Percentiles rank a stretch among this genome's conserved stretches.
phyloP scores from a whole-genome alignment of 2,329 filamentous ascomycete species.

The Mycogone perniciosa region DNA sequence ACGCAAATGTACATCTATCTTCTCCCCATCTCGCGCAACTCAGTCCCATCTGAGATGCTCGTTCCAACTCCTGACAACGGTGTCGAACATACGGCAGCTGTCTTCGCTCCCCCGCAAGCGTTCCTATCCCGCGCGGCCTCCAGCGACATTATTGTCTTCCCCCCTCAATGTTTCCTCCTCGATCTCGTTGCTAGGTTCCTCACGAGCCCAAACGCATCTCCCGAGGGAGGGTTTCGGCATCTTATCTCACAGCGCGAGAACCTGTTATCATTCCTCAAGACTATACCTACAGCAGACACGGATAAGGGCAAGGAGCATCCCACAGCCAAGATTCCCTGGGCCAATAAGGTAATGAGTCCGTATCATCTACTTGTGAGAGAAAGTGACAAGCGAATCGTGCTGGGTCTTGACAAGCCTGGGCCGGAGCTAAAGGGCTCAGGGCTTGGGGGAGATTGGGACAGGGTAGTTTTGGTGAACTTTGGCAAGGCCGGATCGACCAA shows the following conservation, averaged over 20 bases:
- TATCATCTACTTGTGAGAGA: slow-evolving; percentile 38
- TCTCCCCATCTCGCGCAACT: slow-evolving; percentile 51
- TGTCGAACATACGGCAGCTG: slow-evolving; percentile 62
- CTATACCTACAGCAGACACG: slow-evolving; percentile 36
- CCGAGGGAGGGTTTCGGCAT: slow-evolving; percentile 23
- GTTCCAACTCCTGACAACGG: slow-evolving; percentile 68
- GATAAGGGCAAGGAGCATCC: slow-evolving; percentile 33
- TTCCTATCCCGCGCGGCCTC: slow-evolving; percentile 62
- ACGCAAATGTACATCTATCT: slow-evolving; percentile 98
- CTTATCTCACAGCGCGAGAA: slow-evolving; percentile 44
- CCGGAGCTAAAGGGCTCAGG: slow-evolving; percentile 43
- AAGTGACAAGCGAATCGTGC: slow-evolving; percentile 41
- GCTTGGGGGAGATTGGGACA: slow-evolving; percentile 50
- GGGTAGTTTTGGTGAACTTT: slow-evolving; percentile 53
- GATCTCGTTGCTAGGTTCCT: slow-evolving; percentile 51
- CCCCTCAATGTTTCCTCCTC: slow-evolving; percentile 77
- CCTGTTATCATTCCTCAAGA: slow-evolving; percentile 48
- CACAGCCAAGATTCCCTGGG: slow-evolving; percentile 47
- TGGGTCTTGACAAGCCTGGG: slow-evolving; percentile 53
- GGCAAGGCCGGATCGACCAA: slow-evolving; percentile 43
- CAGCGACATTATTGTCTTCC: slow-evolving; percentile 76
- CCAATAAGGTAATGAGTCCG: slow-evolving; percentile 57
- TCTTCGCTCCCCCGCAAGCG: slow-evolving; percentile 61
- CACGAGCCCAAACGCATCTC: slow-evolving; percentile 24
- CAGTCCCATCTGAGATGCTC: slow-evolving; percentile 42